Percentiles rank a stretch among this genome's conserved stretches.
phyloP scores from a whole-genome alignment of 2,329 filamentous ascomycete genomes.

The Penicillium sp. region DNA sequence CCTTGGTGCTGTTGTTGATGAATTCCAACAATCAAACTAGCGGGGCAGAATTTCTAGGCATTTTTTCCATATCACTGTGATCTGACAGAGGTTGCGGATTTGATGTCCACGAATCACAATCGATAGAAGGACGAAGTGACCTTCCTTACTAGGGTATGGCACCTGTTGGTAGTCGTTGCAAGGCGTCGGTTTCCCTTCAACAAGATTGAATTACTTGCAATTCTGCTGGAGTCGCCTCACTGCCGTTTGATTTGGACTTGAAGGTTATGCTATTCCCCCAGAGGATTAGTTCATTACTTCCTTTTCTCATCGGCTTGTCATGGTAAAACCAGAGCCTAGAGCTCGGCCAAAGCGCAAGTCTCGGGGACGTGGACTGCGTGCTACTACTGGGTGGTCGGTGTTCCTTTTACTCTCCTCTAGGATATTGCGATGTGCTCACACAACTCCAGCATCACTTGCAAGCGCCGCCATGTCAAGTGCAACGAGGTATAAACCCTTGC shows the following conservation, averaged over 20 bases:
- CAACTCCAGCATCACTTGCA: conserved; percentile 23
- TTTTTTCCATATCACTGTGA: too few relatives aligned
- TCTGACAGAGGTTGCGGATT: too few relatives aligned
- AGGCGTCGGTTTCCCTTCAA: too few relatives aligned
- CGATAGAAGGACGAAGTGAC: too few relatives aligned
- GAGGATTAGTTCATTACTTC: too few relatives aligned
- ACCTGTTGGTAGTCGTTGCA: too few relatives aligned
- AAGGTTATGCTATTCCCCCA: too few relatives aligned
- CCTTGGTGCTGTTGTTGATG: background rate
- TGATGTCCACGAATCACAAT: too few relatives aligned
- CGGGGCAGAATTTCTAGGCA: background rate
- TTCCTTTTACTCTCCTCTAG: background rate
- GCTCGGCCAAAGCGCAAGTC: conserved; percentile 20
- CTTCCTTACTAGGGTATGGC: too few relatives aligned
- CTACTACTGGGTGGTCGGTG: conserved; percentile 29
- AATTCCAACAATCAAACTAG: background rate
- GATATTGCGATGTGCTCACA: background rate
- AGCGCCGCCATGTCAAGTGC: conserved; percentile 31
- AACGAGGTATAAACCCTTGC: conserved; percentile 20
- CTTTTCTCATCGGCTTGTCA: background rate
- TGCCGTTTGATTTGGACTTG: too few relatives aligned
- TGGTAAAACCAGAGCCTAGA: background rate
- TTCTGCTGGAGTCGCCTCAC: too few relatives aligned
- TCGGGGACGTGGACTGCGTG: conserved; percentile 27
- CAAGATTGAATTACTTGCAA: too few relatives aligned